Conservation (phyloP, 2,329 filamentous ascomycete genomes). For the Peltaster fructicola region DNA sequence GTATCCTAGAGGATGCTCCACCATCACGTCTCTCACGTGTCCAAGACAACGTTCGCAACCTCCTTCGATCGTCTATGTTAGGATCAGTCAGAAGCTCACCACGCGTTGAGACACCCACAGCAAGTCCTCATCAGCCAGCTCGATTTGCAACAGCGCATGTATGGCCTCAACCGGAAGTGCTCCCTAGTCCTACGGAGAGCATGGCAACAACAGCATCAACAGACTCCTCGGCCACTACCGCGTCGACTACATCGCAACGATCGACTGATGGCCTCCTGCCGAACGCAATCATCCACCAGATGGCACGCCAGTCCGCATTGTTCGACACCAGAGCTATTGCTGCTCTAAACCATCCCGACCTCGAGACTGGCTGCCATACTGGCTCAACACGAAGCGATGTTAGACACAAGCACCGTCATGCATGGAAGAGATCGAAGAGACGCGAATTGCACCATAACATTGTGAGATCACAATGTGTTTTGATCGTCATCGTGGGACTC, state of each 20-base stretch:
- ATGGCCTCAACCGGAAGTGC: constrained; percentile 6
- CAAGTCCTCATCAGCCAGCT: too few relatives aligned
- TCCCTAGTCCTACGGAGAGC: constrained; percentile 9
- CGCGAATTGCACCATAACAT: constrained; percentile 1
- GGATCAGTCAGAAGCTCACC: constrained; percentile 6
- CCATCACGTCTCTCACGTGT: constrained; percentile 14
- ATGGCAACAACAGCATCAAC: too few relatives aligned
- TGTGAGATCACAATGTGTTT: constrained; percentile 3
- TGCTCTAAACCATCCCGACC: constrained; percentile 15
- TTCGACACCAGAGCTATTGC: constrained; percentile 14
- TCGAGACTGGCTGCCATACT: constrained; percentile 13
- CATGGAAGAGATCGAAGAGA: constrained; percentile 8
- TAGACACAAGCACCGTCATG: constrained; percentile 9
- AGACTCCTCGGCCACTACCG: constrained; percentile 4
- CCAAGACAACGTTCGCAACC: constrained; percentile 18
- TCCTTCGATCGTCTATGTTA: constrained; percentile 15
- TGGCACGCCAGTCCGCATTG: constrained; percentile 11
- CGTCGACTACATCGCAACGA: constrained; percentile 1
- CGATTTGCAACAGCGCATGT: too few relatives aligned
- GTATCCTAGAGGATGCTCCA: constrained; percentile 15
- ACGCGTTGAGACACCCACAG: neutral
- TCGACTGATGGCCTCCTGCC: constrained; percentile 8
- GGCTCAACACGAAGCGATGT: constrained; percentile 10
- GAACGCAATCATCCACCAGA: constrained; percentile 8
- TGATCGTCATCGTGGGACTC: constrained; percentile 12